Percentiles rank a stretch among this genome's conserved stretches.
Conservation (phyloP, 306 rosid genomes). For the Spatholobus suberectus region DNA sequence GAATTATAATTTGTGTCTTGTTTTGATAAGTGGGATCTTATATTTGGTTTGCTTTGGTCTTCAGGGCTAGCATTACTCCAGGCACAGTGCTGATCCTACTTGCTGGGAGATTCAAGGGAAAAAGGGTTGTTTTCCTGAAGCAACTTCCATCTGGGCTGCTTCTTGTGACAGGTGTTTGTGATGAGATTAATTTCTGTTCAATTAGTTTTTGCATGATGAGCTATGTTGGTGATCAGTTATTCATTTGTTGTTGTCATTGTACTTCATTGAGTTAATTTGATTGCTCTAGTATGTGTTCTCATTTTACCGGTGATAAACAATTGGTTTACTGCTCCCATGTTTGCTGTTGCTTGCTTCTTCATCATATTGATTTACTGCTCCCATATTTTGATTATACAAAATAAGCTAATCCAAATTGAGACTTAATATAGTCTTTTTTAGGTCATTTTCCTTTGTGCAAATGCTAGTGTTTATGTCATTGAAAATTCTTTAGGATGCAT, state of each 20-base stretch:
- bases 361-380: too few species aligned
- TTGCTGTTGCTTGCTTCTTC: not conserved
- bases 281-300: not conserved
- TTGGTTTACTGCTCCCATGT: not conserved
- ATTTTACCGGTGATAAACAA: not conserved
- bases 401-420: not conserved
- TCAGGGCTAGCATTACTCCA: conserved; percentile 62
- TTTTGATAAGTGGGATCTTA: not conserved
- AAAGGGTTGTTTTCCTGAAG: conserved; percentile 67
- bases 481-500: not conserved
- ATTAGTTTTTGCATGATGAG: not conserved
- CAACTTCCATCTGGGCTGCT: conserved; percentile 74
- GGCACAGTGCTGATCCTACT: conserved; percentile 69
- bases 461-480: not conserved
- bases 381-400: too few species aligned
- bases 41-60: not conserved
- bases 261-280: not conserved
- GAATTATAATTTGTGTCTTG: not conserved
- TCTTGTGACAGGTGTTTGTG: conserved; percentile 60
- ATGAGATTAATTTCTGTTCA: not conserved
- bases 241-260: not conserved
- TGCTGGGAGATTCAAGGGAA: conserved; percentile 72
- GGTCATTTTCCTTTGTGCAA: too few species aligned
- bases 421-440: not conserved
- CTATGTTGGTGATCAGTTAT: not conserved